Evolutionary conservation across 768 basidiomycete genomes (phyloP).

Genomic region (Leccinum boreale): DNA sequence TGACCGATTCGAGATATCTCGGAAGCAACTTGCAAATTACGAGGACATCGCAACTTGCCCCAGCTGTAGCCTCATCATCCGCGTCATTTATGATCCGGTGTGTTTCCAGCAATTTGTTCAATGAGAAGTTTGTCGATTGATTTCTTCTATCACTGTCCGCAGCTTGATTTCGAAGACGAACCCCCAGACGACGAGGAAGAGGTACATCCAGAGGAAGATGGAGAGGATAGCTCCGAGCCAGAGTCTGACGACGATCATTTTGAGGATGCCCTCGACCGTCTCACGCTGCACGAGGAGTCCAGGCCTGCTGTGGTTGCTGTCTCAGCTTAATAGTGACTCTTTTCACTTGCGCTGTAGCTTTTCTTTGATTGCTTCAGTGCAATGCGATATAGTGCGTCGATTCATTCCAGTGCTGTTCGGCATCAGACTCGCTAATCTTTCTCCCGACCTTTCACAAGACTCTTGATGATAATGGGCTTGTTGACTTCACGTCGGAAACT

Average conservation of each 20-base stretch:
- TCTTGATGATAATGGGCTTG: no score
- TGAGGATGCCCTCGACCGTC: conserved; percentile 65
- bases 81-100: conserved; percentile 94
- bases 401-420: neutral
- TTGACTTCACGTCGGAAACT: no score
- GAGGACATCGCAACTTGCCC: conserved; percentile 97
- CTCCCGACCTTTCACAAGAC: no score
- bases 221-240: conserved; percentile 35
- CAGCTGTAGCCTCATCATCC: conserved; percentile 89
- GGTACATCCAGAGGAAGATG: conserved; percentile 19
- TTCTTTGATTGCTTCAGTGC: neutral
- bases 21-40: conserved; percentile 77
- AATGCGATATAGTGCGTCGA: conserved; percentile 2
- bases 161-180: conserved; percentile 83
- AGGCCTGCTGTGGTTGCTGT: conserved; percentile 10
- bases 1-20: conserved; percentile 94
- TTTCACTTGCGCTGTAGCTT: neutral
- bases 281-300: conserved; percentile 32
- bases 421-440: no score
- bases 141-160: neutral
- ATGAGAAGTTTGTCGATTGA: conserved; percentile 1
- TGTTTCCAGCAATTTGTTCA: conserved; percentile 24
- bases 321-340: conserved; percentile 13
- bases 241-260: conserved; percentile 47
- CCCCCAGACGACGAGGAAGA: conserved; percentile 53